Evolutionary conservation across 768 basidiomycete genomes (phyloP), one percentile per base, ranked within the genome.

Genomic region (Auricularia heimuer): DNA sequence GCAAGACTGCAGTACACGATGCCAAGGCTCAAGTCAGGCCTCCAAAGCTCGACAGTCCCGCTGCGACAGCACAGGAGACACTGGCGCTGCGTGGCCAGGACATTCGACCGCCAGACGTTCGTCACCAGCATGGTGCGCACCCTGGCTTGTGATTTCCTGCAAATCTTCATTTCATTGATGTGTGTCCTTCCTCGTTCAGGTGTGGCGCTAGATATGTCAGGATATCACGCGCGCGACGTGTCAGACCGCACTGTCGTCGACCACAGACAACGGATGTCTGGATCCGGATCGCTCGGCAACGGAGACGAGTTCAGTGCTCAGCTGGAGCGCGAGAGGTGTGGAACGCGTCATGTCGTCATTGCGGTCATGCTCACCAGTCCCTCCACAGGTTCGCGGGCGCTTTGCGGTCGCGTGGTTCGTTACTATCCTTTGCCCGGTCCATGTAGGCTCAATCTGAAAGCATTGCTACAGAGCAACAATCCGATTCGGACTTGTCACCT

Each of bases 161-260:
- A 34, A 75, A 71, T 61, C 71, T 71, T 6, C 76, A 79, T 34
- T 71, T 77, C 47, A 64, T 63, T 12, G 62, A n/a, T 62, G 29
- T 63, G 7, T 61, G 42, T 51, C 64, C 66, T 42, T 68, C 65
- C 35, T 21, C 16, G 7, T 39, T 7, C 67, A 91, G 91, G 87
- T 68, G 80, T 94, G 61, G 88, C 90, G 16, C 79, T 95, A 37
- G 94, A 97, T 69, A 83, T 85, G 70, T 84, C 86, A 63, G 94
- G 93, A 0, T 96, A 96, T 73, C 88, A 92, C 73, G 77, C 83
- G 0, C 71, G 73, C 21, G 67, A 72, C 21, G 78, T 74, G 44
- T 79, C 75, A 6, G 74, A 77, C 21, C 62, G 62, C 33, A 65
- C 68, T 18, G 54, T 68, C 51, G 54, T 63, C 12, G 67, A 54